Evolutionary conservation across 176 grass and related monocot genomes (phyloP), one percentile per base, ranked within the genome.

Genomic region (Rhynchospora tenuis): DNA sequence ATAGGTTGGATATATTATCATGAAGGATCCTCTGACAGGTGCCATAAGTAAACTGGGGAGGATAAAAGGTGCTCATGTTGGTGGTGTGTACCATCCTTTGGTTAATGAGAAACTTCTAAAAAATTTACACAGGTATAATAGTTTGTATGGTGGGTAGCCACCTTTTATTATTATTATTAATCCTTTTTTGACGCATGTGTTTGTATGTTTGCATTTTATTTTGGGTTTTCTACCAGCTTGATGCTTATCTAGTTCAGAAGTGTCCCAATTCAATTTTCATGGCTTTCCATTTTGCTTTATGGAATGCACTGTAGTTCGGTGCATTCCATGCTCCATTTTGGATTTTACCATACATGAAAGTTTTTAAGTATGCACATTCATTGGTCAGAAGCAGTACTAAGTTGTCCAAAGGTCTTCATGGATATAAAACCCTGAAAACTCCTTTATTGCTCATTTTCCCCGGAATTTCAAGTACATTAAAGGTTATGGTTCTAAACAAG

Each of bases 1-100:
- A 72, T 79, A 98, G 93, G 96, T 90, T 91, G 96, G 96, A 43
- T 98, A 98, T 52, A 95, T 95, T 88, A 86, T 98, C 66, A 98
- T 98, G 96, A 84, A 88, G 56, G 93, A 98, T 90, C 84, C 68
- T 42, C 89, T 84, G 19, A 90, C 91, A 20, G 86, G 86, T 74
- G 75, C 56, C 74, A 89, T 59, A 82, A 98, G 79, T 27, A 86
- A 93, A 28, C 80, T 90, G 59, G 82, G 94, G 44, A 86, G 96
- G 80, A 89, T 98, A 12, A 85, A 88, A 86, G 92, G 89, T 59
- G 89, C 96, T 57, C 90, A 86, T 88, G 89, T 93, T 87, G 96
- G 86, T 72, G 92, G 95, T 43, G 63, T 95, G 45, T 98, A 90
- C 69, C 88, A 98, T 83, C 68, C 81, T 62, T 88, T 98, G 88